These are phyloP conservation scores for Strigomonas culicis DNA, from an alignment of 208 protist genomes.

Conservation along the genomic window DNA sequence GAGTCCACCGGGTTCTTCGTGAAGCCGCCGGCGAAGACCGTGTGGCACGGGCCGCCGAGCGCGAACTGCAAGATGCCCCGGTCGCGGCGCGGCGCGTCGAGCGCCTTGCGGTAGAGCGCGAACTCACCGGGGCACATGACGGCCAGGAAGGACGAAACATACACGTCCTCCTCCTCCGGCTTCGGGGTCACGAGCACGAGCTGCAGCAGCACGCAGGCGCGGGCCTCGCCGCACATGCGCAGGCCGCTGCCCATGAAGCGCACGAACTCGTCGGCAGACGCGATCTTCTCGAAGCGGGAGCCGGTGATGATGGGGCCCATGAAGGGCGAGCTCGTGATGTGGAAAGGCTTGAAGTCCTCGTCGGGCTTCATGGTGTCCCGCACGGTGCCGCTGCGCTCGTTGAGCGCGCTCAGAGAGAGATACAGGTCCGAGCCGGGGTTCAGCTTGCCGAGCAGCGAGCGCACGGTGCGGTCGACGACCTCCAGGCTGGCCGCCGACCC, in stretches of 20 bases:
- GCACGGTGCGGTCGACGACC: constrained; percentile 45
- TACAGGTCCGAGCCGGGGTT: constrained; percentile 27
- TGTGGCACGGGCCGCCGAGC: constrained; percentile 23
- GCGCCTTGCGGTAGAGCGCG: constrained; percentile 20
- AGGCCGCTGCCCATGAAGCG: constrained; percentile 25
- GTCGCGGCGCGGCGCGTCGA: constrained; percentile 7
- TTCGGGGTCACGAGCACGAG: constrained; percentile 27
- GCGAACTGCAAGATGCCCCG: constrained; percentile 21
- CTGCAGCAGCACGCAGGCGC: constrained; percentile 37
- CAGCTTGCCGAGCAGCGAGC: constrained; percentile 28
- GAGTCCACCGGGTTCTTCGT: constrained; percentile 26
- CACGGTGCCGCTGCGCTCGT: constrained; percentile 18
- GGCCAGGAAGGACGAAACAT: constrained; percentile 34
- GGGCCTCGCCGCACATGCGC: constrained; percentile 30
- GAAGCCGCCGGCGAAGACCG: constrained; percentile 19
- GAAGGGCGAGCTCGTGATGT: constrained; percentile 24
- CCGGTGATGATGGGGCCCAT: constrained; percentile 30
- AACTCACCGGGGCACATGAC: constrained; percentile 24
- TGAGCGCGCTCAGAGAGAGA: constrained; percentile 31
- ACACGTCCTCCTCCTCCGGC: constrained; percentile 34
- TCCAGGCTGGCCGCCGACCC: constrained; percentile 39
- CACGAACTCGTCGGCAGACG: constrained; percentile 21
- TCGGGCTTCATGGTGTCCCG: constrained; percentile 33
- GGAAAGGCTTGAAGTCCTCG: constrained; percentile 17
- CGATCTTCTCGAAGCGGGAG: constrained; percentile 25